Conservation (phyloP, 192 early-diverging fungal species). For the Obelidium mucronatum region DNA sequence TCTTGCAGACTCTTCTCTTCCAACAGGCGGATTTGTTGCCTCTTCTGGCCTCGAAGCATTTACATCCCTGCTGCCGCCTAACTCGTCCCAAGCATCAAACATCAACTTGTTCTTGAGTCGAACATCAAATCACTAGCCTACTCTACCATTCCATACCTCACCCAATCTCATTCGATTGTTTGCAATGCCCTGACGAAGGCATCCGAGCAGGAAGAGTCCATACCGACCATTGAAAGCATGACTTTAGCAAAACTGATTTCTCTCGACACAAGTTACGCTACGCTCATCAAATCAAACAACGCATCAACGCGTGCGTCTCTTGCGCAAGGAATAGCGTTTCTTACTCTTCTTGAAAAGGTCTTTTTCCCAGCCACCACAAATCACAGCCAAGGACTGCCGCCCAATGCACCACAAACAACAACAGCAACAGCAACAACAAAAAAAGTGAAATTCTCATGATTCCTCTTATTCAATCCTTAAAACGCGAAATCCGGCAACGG, state of each 20-base stretch:
- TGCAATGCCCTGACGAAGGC: not conserved
- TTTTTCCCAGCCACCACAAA: not conserved
- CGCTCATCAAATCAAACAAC: slow-evolving; percentile 49
- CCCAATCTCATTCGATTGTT: not conserved
- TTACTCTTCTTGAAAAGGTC: slow-evolving; percentile 19
- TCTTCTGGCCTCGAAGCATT: slow-evolving; percentile 92
- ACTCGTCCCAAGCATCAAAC: not conserved
- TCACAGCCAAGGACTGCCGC: not conserved
- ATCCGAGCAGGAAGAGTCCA: not conserved
- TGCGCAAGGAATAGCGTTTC: slow-evolving; percentile 69
- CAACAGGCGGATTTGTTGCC: slow-evolving; percentile 94
- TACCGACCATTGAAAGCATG: too few species aligned
- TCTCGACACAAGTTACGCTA: slow-evolving; percentile 16
- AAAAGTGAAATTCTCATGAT: not conserved
- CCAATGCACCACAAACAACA: too few species aligned
- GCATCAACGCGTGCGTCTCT: slow-evolving; percentile 71
- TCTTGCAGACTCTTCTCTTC: slow-evolving; percentile 91
- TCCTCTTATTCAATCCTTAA: too few species aligned
- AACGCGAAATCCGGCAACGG: too few species aligned
- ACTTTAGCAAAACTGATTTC: not conserved
- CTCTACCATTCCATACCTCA: slow-evolving; percentile 14
- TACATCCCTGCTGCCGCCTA: slow-evolving; percentile 58
- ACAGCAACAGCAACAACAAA: not conserved
- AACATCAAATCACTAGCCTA: slow-evolving; percentile 7
- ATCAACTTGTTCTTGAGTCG: slow-evolving; percentile 4